Conservation (phyloP, 345 rosid species). For the Raphanus sativus region DNA sequence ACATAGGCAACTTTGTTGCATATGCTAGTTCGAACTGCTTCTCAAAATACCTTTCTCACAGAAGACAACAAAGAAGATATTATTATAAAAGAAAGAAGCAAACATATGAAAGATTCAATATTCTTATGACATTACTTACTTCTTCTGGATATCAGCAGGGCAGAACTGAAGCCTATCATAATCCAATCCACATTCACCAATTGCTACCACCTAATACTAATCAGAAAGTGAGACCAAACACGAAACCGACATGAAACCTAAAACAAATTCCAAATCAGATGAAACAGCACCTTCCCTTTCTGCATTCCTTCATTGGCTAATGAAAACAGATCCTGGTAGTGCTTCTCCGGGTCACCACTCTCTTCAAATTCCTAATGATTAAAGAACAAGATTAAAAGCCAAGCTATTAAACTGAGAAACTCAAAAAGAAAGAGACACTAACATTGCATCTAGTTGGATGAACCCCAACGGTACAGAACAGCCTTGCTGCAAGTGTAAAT, state of each 20-base stretch:
- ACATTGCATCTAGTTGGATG: slow-evolving; percentile 99
- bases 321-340: slow-evolving; percentile 74
- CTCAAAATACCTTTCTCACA: slow-evolving; percentile 67
- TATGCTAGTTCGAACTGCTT: slow-evolving; percentile 93
- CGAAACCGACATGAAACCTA: background rate
- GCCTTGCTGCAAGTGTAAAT: slow-evolving; percentile 57
- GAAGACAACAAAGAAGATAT: background rate
- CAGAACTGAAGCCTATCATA: slow-evolving; percentile 97
- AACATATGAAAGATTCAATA: background rate
- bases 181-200: slow-evolving; percentile 98
- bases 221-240: background rate
- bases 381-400: slow-evolving; percentile 5
- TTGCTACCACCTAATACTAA: slow-evolving; percentile 70
- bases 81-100: background rate
- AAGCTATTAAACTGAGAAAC: background rate
- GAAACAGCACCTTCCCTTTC: slow-evolving; percentile 76
- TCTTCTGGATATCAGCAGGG: slow-evolving; percentile 73
- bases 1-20: slow-evolving; percentile 91
- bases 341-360: slow-evolving; percentile 78
- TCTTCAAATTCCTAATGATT: slow-evolving; percentile 82
- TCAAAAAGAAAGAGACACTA: background rate
- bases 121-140: slow-evolving; percentile 47
- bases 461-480: slow-evolving; percentile 91
- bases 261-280: slow-evolving; percentile 3
- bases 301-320: slow-evolving; percentile 80